Evolutionary conservation across 139 green algal species (phyloP).

Genomic region (Coelastrella sp.): DNA sequence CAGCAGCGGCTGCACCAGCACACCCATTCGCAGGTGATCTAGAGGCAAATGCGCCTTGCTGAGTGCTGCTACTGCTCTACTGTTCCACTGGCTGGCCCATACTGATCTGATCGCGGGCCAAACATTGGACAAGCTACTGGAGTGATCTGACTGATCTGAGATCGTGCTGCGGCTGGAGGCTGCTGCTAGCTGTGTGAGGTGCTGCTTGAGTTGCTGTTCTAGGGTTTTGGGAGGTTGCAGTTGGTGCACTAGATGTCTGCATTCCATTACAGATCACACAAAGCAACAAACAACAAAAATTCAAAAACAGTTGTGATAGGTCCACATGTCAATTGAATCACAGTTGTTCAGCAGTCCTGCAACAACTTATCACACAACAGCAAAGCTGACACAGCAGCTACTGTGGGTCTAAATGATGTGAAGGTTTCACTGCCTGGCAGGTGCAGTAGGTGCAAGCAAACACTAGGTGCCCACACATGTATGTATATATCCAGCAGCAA

Average conservation of each 20-base stretch:
- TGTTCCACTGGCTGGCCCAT: constrained; percentile 68
- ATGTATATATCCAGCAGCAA: too few relatives aligned
- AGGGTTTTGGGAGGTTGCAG: constrained; percentile 15
- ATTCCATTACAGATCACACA: too few relatives aligned
- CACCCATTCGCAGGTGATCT: constrained; percentile 62
- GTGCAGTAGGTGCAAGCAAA: too few relatives aligned
- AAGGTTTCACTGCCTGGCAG: too few relatives aligned
- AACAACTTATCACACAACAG: too few relatives aligned
- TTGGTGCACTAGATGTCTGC: constrained; percentile 23
- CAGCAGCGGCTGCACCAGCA: constrained; percentile 66
- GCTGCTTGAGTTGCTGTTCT: not conserved
- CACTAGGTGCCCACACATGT: too few relatives aligned
- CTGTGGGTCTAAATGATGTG: too few relatives aligned
- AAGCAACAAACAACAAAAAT: not conserved
- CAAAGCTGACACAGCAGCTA: too few relatives aligned
- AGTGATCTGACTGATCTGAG: not conserved
- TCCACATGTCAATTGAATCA: not conserved
- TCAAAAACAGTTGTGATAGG: not conserved
- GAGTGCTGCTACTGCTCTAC: constrained; percentile 54
- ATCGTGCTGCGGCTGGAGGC: constrained; percentile 17
- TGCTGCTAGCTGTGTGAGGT: constrained; percentile 10
- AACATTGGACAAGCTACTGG: constrained; percentile 40
- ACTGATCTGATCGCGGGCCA: constrained; percentile 59
- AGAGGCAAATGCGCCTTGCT: constrained; percentile 52
- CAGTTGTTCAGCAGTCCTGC: too few relatives aligned